Base-by-base conservation (phyloP, 2,329 filamentous ascomycete genomes). In the Aspergillus luchuensis region DNA sequence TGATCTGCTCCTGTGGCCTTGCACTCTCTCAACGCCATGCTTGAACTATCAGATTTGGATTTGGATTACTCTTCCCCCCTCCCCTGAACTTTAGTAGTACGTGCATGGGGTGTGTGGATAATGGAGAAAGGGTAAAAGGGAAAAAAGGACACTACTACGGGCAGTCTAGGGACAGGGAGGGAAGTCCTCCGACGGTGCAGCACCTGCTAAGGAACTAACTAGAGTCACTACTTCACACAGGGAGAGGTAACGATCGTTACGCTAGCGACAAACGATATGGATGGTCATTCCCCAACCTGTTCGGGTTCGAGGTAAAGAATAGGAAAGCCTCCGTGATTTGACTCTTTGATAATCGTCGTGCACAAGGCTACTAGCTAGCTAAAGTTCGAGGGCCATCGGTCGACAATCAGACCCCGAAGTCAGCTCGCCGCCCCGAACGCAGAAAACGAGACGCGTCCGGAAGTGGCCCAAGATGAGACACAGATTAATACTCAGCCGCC, bases 11-110 rank as follows among this genome's bases (percentile, higher is more conserved):
- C 51, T 28, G 47, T 50, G 47, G 47, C n/a, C 25, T 50, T 50
- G 47, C 17, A 48, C 51, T 43, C 52, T 59, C 53, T 38, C 23
- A 58, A 61, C 59, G 57, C 57, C 54, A 65, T 59, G 50, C 56
- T 45, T 62, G 62, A 57, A 62, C 54, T 64, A 62, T 62, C 57
- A 61, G 53, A 53, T 49, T 51, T 47, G 58, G 41, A 56, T 56
- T 47, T 52, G 23, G 17, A 45, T 56, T 45, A 13, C 23, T 19
- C 8, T 33, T 15, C 28, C 47, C 55, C 59, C 58, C 55, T 58
- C 58, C 59, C 58, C 55, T 60, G 51, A 61, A 59, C 36, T 56
- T 47, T 54, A 41, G 56, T 47, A 13, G 28, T 39, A 45, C 50
- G 36, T 48, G 45, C 56, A 52, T 51, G 51, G 55, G 25, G 21